Base-by-base conservation (phyloP, 2,329 filamentous ascomycete species). In the Claviceps africana region DNA sequence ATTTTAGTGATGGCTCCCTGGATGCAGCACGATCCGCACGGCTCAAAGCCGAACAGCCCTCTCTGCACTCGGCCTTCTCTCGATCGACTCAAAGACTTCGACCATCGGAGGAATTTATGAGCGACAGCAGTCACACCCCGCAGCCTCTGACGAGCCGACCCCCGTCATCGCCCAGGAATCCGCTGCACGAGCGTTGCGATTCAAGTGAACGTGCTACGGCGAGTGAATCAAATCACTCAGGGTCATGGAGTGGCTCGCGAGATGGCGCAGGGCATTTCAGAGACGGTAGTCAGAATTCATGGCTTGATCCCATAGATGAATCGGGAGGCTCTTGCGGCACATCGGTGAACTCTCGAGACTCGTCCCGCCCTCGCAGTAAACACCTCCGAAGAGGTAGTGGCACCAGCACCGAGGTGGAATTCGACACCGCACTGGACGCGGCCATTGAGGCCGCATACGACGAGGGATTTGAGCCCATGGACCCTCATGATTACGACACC, bases 401-500 rank as follows among this genome's bases (percentile, higher is more conserved):
- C 45, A 81, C 78, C 33, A 81, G 78, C 31, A 93, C 88, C 0
- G 88, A 95, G 64, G 85, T 87, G 7, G 90, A 95, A 62, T 95
- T 97, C 58, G 90, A 96, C 67, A 89, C 88, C 9, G 93, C 93
- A 4, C 75, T 97, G 44, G 91, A 97, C 69, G 91, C 90, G 25
- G 93, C 93, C 15, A 90, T 97, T 9, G 93, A 97, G 67, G 91
- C 91, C 49, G 93, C 91, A 5, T 98, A 97, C 65, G 86, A 95
- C 64, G 89, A 96, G 56, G 87, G 87, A 0, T 86, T 88, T 56
- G 89, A 95, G 62, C 86, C 86, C 4, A 81, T 78, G 65, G 74
- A 75, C 19, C 67, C 74, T 7, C 70, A 72, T 25, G 67, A 73
- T n/a, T 58, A 63, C n/a, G 57, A 54, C 8, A 31, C 57, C 53